phyloP scores from a whole-genome alignment of 768 basidiomycete species.

The Suillus decipiens region DNA sequence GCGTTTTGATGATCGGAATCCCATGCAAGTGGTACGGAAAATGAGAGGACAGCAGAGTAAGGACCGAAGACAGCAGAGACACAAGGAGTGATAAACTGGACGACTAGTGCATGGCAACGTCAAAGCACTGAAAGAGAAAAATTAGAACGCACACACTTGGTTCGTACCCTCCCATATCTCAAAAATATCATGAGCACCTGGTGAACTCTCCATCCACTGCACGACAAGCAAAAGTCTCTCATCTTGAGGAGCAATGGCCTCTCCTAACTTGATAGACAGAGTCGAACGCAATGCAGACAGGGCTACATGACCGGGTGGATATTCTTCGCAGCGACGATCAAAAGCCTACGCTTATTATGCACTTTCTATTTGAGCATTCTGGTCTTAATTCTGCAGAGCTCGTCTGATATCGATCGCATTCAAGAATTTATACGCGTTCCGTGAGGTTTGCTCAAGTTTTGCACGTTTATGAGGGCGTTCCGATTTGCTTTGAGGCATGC shows the following conservation, averaged over 20 bases:
- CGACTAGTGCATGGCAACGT: slow-evolving; percentile 32
- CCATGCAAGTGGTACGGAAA: slow-evolving; percentile 68
- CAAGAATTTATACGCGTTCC: slow-evolving; percentile 19
- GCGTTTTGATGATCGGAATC: slow-evolving; percentile 57
- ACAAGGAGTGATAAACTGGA: slow-evolving; percentile 46
- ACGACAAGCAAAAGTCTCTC: slow-evolving; percentile 58
- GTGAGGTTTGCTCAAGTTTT: slow-evolving; percentile 18
- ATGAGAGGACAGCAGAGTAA: slow-evolving; percentile 65
- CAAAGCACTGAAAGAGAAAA: not conserved
- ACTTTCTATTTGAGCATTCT: slow-evolving; percentile 26
- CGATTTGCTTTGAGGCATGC: slow-evolving; percentile 20
- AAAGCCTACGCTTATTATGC: not conserved
- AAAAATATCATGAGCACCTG: slow-evolving; percentile 64
- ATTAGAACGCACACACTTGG: slow-evolving; percentile 41
- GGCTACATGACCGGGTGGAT: slow-evolving; percentile 27
- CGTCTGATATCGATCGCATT: slow-evolving; percentile 26
- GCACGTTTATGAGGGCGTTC: slow-evolving; percentile 24
- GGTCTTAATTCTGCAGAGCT: slow-evolving; percentile 20
- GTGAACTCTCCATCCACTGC: slow-evolving; percentile 59
- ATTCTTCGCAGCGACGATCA: not conserved
- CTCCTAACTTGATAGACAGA: slow-evolving; percentile 51
- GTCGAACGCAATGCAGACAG: slow-evolving; percentile 64
- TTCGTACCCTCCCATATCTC: slow-evolving; percentile 56
- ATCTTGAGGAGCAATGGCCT: slow-evolving; percentile 57
- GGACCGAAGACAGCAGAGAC: slow-evolving; percentile 57